Evolutionary conservation across 495 filamentous ascomycete genomes (phyloP).

Genomic region (Cairneyella variabilis): DNA sequence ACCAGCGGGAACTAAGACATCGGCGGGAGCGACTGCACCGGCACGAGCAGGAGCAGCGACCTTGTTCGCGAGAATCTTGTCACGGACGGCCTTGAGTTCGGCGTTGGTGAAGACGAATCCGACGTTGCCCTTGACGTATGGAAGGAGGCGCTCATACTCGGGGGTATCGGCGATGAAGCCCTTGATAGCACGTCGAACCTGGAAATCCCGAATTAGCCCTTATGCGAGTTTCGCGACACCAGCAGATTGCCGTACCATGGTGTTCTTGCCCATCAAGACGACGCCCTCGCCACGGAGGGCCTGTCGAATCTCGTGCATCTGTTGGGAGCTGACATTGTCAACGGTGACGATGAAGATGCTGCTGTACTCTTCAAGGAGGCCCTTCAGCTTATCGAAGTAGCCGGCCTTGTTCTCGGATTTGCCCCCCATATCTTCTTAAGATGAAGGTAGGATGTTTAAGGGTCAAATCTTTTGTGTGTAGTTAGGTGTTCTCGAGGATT

Average conservation of each 20-base stretch:
- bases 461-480: constrained; percentile 45
- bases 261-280: constrained; percentile 99
- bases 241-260: constrained; percentile 64
- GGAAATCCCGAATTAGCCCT: constrained; percentile 9
- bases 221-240: neutral
- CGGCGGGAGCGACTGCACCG: constrained; percentile 86
- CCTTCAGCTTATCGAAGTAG: constrained; percentile 99
- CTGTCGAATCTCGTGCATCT: constrained; percentile 99
- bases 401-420: constrained; percentile 87
- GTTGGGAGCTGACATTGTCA: constrained; percentile 97
- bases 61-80: constrained; percentile 94
- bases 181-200: constrained; percentile 96
- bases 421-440: constrained; percentile 99
- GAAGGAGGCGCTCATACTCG: constrained; percentile 95
- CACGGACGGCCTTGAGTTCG: constrained; percentile 86
- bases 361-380: constrained; percentile 84
- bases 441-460: constrained; percentile 98
- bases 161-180: constrained; percentile 87
- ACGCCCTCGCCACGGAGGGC: constrained; percentile 83
- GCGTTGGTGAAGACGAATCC: constrained; percentile 99
- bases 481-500: constrained; percentile 19
- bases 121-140: constrained; percentile 94
- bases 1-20: constrained; percentile 90
- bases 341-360: constrained; percentile 96
- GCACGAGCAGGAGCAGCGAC: constrained; percentile 96